Base-by-base conservation (phyloP, 2,329 filamentous ascomycete genomes). In the Xylaria sp. region DNA sequence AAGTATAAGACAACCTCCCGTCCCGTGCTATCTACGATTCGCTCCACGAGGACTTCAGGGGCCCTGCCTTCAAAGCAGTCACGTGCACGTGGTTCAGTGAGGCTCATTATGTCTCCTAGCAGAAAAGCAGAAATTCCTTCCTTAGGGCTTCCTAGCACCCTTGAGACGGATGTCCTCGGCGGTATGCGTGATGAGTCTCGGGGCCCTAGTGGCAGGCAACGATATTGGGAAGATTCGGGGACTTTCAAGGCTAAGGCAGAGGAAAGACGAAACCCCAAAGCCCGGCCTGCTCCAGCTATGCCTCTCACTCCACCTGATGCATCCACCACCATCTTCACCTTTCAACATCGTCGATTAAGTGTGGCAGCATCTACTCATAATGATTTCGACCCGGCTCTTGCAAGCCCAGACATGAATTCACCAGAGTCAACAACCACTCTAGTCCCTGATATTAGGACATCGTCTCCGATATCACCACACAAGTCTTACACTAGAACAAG, bases 271-370 rank as follows among this genome's bases (percentile, higher is more conserved):
- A 70, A 71, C 40, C 62, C 78, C 64, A 71, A 78, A 63, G 72
- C 76, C 50, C 76, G 78, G 46, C 77, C 76, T 57, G 79, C 79
- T 54, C 81, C 78, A 52, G 79, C 82, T 46, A 79, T 80, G 59
- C 82, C 83, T 59, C 72, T 84, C 69, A 85, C 81, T 45, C 79
- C 83, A 11, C 80, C 82, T 7, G 77, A 78, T 61, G 71, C 81
- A 54, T 80, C 79, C 59, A 73, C 76, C 51, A 74, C 74, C 43
- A 71, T 78, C 57, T 83, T 81, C 67, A 76, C 77, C 12, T 78
- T 83, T 61, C 74, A 83, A 37, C 76, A 79, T 50, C 76, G 76
- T 40, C 73, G 72, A 6, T 69, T 70, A 7, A 76, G 73, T 67
- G 71, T 71, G 53, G 70, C 74, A 2, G 72, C 72, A 35, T 78